phyloP scores from a whole-genome alignment of 768 basidiomycete species.

The Lactarius quietus region DNA sequence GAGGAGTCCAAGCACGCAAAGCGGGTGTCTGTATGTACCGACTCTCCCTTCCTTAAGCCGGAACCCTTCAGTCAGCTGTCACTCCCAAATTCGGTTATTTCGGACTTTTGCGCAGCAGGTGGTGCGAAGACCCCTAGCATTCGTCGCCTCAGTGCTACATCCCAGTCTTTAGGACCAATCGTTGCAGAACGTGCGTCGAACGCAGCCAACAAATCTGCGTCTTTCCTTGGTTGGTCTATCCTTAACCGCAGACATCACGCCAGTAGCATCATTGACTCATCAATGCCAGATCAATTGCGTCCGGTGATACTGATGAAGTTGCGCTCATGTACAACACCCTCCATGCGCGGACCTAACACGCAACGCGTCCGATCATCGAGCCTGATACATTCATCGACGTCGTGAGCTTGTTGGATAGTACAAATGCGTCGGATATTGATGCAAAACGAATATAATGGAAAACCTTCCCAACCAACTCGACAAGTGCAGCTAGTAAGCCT shows the following conservation, averaged over 20 bases:
- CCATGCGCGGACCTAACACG: constrained; percentile 64
- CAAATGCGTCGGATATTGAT: constrained; percentile 50
- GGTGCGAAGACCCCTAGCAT: constrained; percentile 36
- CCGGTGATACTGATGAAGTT: constrained; percentile 23
- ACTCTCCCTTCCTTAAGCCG: constrained; percentile 9
- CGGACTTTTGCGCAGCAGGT: constrained; percentile 45
- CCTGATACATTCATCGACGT: constrained; percentile 67
- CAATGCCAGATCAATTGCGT: constrained; percentile 8
- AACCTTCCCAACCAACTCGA: constrained; percentile 11
- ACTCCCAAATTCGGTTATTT: constrained; percentile 48
- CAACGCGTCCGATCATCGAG: constrained; percentile 55
- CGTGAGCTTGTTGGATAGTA: constrained; percentile 51
- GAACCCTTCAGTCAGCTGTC: constrained; percentile 26
- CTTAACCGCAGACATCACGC: constrained; percentile 4
- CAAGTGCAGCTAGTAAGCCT: not conserved
- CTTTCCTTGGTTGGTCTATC: constrained; percentile 25
- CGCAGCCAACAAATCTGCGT: constrained; percentile 24
- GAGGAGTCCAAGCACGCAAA: constrained; percentile 51
- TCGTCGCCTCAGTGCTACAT: constrained; percentile 33
- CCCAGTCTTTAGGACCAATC: constrained; percentile 10
- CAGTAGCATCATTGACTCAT: constrained; percentile 17
- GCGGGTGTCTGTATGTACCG: constrained; percentile 50
- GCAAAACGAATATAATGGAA: constrained; percentile 52
- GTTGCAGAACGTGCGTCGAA: constrained; percentile 27
- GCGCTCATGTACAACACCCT: constrained; percentile 59